A percentile compares a stretch with the other conserved stretches of the same genome.
Evolutionary conservation across 495 filamentous ascomycete genomes (phyloP).

Genomic region (Penicillium psychrofluorescens): DNA sequence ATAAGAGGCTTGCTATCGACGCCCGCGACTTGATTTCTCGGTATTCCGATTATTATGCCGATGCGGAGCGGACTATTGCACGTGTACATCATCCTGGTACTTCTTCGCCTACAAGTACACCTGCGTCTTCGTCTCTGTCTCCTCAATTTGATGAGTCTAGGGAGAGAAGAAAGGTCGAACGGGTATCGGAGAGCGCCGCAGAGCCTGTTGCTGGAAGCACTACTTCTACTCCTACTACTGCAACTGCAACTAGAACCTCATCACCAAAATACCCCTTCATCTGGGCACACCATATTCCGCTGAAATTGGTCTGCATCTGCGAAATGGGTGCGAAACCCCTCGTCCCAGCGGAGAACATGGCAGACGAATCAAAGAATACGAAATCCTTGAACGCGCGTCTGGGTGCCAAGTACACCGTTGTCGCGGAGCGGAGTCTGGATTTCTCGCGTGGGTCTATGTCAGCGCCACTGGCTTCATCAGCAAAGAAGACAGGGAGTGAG

Average conservation of each 20-base stretch:
- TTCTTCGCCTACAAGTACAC: neutral
- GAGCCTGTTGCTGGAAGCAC: no score
- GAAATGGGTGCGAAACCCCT: constrained; percentile 69
- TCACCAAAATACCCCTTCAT: constrained; percentile 22
- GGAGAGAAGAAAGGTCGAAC: no score
- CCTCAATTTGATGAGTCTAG: no score
- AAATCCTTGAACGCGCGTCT: constrained; percentile 21
- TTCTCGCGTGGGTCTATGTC: neutral
- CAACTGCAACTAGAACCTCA: neutral
- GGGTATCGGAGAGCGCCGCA: no score
- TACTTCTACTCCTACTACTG: neutral
- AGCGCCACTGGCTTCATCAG: neutral
- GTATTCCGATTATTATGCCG: constrained; percentile 28
- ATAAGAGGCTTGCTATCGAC: constrained; percentile 31
- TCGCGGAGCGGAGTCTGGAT: constrained; percentile 27
- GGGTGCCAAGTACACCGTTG: constrained; percentile 35
- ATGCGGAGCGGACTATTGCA: constrained; percentile 15
- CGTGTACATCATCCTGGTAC: neutral
- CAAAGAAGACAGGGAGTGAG: neutral
- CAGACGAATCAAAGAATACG: constrained; percentile 8
- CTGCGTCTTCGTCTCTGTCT: neutral
- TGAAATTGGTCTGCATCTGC: constrained; percentile 64
- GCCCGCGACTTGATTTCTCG: constrained; percentile 24
- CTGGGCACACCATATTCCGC: constrained; percentile 55
- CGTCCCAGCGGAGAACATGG: constrained; percentile 12